A percentile compares a stretch with the other conserved stretches of the same genome.
Conservation (phyloP, 345 rosid genomes). For the Nasturtium officinale region DNA sequence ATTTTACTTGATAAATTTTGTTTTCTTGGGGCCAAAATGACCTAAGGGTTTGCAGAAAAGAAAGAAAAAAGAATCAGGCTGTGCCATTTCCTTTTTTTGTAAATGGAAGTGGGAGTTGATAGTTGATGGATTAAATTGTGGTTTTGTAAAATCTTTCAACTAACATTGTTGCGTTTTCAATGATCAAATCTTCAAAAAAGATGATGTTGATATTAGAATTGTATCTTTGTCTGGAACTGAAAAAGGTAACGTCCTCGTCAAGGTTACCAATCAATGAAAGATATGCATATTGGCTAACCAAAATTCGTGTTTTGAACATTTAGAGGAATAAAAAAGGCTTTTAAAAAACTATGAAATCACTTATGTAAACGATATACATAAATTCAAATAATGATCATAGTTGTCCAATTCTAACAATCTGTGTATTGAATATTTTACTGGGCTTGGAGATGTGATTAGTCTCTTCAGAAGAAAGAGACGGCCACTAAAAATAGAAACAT, state of each 20-base stretch:
- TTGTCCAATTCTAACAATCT: too few species aligned
- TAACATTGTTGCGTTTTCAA: constrained; percentile 29
- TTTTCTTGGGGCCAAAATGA: constrained; percentile 33
- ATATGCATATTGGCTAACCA: too few species aligned
- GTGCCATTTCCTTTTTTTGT: constrained; percentile 10
- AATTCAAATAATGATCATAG: too few species aligned
- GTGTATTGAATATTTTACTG: too few species aligned
- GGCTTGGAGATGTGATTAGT: too few species aligned
- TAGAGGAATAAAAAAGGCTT: too few species aligned
- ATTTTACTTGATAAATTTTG: constrained; percentile 30
- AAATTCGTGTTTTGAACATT: too few species aligned
- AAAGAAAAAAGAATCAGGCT: not conserved
- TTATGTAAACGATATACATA: too few species aligned
- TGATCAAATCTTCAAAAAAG: not conserved
- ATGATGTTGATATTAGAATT: not conserved
- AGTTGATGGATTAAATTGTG: constrained; percentile 25
- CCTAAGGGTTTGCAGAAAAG: not conserved
- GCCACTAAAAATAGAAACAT: too few species aligned
- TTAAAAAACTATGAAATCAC: too few species aligned
- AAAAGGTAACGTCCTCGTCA: not conserved
- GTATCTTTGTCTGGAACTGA: not conserved
- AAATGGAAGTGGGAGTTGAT: constrained; percentile 37
- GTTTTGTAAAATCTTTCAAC: constrained; percentile 17
- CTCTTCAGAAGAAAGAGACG: too few species aligned
- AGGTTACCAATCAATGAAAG: not conserved